These are phyloP conservation scores for Catharanthus roseus DNA, from an alignment of 257 asterid genomes.

Conservation along the genomic window DNA sequence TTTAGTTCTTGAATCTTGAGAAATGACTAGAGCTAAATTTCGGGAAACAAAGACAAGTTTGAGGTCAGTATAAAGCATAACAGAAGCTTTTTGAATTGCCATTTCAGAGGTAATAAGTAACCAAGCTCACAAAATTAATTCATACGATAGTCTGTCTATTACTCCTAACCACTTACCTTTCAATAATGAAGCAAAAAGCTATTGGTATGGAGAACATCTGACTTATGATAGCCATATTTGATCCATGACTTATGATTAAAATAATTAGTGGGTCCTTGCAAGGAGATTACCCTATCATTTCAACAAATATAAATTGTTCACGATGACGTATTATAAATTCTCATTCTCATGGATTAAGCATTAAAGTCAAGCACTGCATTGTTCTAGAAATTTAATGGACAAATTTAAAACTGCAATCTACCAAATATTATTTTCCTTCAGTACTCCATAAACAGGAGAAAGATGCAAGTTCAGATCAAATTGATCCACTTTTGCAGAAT, in stretches of 20 bases:
- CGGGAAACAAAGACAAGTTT: background rate
- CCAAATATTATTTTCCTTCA: background rate
- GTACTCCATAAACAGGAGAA: background rate
- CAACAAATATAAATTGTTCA: background rate
- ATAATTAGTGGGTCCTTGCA: too few species aligned
- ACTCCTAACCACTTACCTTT: background rate
- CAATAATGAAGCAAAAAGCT: too few species aligned
- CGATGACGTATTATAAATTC: background rate
- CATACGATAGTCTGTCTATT: background rate
- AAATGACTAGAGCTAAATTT: background rate
- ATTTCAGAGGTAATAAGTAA: too few species aligned
- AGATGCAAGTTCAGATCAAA: background rate
- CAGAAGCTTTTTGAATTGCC: too few species aligned
- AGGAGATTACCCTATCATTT: too few species aligned
- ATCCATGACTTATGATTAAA: background rate
- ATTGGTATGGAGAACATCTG: too few species aligned
- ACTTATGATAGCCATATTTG: background rate
- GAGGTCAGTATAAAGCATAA: background rate
- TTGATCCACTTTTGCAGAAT: background rate
- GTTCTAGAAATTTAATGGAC: too few species aligned
- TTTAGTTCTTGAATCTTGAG: too few species aligned
- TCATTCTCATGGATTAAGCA: background rate
- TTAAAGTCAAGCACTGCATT: background rate
- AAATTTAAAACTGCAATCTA: background rate
- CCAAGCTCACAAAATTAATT: background rate